These are phyloP conservation scores for Zygosaccharomyces sapae DNA, from an alignment of 1,139 yeast species.

Conservation along the genomic window DNA sequence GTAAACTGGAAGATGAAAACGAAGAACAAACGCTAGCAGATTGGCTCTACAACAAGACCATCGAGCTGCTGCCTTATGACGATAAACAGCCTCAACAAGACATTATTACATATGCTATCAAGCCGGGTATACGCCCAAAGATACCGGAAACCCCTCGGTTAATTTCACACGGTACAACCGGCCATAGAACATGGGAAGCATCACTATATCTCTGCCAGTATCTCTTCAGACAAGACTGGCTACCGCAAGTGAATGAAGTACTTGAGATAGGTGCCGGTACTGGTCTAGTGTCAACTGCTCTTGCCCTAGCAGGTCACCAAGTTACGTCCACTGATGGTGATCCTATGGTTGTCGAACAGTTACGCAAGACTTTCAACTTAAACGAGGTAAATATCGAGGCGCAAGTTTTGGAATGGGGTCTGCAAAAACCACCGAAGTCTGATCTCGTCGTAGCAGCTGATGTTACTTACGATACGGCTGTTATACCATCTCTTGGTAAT, in stretches of 20 bases:
- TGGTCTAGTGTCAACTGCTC: constrained; percentile 68
- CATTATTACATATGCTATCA: constrained; percentile 44
- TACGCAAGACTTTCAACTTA: constrained; percentile 44
- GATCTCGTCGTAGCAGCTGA: constrained; percentile 73
- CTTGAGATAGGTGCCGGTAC: constrained; percentile 89
- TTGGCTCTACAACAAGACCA: constrained; percentile 49
- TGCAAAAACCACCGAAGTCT: constrained; percentile 15
- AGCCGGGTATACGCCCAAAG: constrained; percentile 35
- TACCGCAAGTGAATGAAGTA: constrained; percentile 26
- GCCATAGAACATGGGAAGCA: constrained; percentile 93
- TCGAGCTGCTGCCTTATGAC: constrained; percentile 43
- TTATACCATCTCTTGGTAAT: constrained; percentile 52
- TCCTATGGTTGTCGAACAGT: constrained; percentile 48
- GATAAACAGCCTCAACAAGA: constrained; percentile 48
- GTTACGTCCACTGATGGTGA: constrained; percentile 71
- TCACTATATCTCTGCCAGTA: constrained; percentile 61
- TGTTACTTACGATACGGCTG: constrained; percentile 71
- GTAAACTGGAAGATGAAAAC: constrained; percentile 5
- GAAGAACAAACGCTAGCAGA: constrained; percentile 41
- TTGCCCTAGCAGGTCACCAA: constrained; percentile 34
- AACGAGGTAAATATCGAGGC: constrained; percentile 38
- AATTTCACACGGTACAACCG: constrained; percentile 78
- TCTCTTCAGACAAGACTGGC: constrained; percentile 34
- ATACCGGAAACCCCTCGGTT: constrained; percentile 61
- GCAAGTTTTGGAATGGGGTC: neutral